These are phyloP conservation scores for Ustilago crameri DNA, from an alignment of 1,284 basidiomycete species.

Conservation along the genomic window DNA sequence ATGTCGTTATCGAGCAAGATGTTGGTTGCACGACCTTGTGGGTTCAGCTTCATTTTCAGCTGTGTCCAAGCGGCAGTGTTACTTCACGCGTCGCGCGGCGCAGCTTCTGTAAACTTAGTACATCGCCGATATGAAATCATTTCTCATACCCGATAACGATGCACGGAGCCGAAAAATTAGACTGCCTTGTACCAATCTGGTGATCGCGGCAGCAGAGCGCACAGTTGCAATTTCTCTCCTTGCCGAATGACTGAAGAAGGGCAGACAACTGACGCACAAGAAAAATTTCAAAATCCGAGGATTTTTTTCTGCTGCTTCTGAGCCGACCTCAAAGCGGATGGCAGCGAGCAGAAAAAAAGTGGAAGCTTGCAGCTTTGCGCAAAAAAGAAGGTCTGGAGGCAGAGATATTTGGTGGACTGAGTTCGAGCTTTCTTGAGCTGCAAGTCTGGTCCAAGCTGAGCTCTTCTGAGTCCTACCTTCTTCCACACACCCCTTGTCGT, in stretches of 20 bases:
- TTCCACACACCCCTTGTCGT: conserved; percentile 4
- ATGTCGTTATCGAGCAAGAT: conserved; percentile 9
- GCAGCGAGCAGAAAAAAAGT: conserved; percentile 11
- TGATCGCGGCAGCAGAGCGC: conserved; percentile 37
- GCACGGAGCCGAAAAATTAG: neutral
- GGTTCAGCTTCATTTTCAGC: conserved; percentile 3
- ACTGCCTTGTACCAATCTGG: neutral
- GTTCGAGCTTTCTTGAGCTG: conserved; percentile 11
- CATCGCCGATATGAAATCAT: conserved; percentile 21
- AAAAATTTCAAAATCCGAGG: conserved; percentile 45
- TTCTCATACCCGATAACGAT: conserved; percentile 7
- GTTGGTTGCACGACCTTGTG: conserved; percentile 29
- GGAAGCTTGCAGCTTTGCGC: neutral
- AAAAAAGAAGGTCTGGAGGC: conserved; percentile 7
- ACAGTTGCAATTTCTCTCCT: neutral
- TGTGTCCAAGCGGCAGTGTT: conserved; percentile 5
- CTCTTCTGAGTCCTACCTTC: conserved; percentile 14
- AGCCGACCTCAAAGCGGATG: conserved; percentile 12
- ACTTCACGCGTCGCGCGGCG: conserved; percentile 46
- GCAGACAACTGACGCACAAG: conserved; percentile 32
- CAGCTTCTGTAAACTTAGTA: neutral
- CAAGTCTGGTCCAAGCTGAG: conserved; percentile 9
- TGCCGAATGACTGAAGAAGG: neutral
- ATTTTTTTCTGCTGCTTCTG: conserved; percentile 27
- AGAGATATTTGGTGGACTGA: conserved; percentile 12